phyloP scores from a whole-genome alignment of 495 filamentous ascomycete species.

The Penicillium turbatum region DNA sequence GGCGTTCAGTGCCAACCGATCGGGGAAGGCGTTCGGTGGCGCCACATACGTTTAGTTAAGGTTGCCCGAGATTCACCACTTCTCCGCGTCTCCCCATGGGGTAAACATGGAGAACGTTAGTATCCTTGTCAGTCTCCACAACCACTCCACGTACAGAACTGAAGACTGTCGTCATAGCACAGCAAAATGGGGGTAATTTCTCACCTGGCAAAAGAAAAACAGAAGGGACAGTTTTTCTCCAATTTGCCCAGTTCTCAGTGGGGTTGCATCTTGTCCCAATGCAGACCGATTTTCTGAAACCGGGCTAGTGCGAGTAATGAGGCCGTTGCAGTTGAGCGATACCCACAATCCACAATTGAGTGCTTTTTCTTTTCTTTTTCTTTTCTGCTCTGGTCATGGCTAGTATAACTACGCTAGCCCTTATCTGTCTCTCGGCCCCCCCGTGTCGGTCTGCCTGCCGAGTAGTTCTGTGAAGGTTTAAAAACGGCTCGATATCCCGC shows the following conservation, averaged over 20 bases:
- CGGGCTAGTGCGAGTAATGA: neutral
- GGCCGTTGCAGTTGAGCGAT: neutral
- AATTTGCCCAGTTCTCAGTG: neutral
- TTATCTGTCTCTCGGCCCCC: neutral
- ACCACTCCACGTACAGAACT: neutral
- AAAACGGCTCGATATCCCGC: neutral
- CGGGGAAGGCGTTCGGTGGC: neutral
- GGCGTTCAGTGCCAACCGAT: neutral
- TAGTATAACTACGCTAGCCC: neutral
- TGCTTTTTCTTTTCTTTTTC: too few relatives aligned
- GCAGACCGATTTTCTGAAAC: neutral
- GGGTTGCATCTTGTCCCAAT: too few relatives aligned
- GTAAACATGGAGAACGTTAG: neutral
- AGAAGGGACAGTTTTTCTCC: neutral
- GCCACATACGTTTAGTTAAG: neutral
- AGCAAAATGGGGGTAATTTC: too few relatives aligned
- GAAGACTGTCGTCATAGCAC: neutral
- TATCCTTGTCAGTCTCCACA: neutral
- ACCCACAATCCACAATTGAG: neutral
- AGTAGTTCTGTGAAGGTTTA: neutral
- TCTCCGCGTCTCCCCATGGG: conserved; percentile 3
- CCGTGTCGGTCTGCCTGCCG: neutral
- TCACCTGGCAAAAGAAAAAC: too few relatives aligned
- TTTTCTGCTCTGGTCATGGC: neutral
- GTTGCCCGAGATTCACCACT: neutral